Evolutionary conservation across 768 basidiomycete genomes (phyloP).

Genomic region (Tylopilus plumbeoviolaceoides): DNA sequence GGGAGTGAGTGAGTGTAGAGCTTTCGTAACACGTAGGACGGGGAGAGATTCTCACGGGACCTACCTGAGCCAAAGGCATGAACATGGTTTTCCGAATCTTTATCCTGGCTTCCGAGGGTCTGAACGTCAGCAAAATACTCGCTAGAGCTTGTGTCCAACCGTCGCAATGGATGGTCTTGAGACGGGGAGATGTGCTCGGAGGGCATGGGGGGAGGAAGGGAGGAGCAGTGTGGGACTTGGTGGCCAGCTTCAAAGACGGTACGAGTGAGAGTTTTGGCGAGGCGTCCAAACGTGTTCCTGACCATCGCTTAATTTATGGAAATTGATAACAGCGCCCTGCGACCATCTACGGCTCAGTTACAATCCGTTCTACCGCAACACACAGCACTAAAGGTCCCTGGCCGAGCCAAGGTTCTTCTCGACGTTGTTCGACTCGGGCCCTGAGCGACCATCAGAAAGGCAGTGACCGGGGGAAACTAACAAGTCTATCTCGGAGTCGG

Average conservation of each 20-base stretch:
- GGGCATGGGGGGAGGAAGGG: conserved; percentile 15
- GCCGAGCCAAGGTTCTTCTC: no score
- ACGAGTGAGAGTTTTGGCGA: conserved; percentile 16
- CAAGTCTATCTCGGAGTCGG: background rate
- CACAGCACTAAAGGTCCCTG: background rate
- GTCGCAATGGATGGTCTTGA: conserved; percentile 17
- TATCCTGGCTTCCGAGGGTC: conserved; percentile 19
- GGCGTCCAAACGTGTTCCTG: conserved; percentile 13
- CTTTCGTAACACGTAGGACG: background rate
- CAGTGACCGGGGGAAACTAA: background rate
- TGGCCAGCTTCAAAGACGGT: no score
- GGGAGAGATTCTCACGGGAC: no score
- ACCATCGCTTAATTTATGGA: conserved; percentile 17
- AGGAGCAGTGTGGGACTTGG: conserved; percentile 3
- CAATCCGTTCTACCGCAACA: background rate
- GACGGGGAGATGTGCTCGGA: conserved; percentile 8
- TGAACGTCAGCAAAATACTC: conserved; percentile 11
- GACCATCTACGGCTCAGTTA: background rate
- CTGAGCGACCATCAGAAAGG: background rate
- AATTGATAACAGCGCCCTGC: background rate
- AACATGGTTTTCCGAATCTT: conserved; percentile 19
- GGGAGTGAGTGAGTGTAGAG: background rate
- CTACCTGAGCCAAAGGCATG: conserved; percentile 25
- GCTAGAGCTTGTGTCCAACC: conserved; percentile 1
- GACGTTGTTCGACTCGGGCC: no score